Base-by-base conservation (phyloP, 805 yeast genomes). In the Barnettozyma siamensis region DNA sequence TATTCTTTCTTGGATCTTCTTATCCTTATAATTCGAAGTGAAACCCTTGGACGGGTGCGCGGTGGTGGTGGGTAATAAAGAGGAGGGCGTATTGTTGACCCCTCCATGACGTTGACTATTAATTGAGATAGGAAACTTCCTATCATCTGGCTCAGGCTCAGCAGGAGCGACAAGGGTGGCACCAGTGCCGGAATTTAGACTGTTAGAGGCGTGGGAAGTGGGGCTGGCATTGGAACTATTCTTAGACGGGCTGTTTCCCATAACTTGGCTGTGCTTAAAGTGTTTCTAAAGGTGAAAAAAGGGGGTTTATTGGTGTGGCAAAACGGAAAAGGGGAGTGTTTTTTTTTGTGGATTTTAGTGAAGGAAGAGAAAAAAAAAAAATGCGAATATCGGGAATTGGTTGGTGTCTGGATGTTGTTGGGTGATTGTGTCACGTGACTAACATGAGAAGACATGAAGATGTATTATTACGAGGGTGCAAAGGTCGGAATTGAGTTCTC, bases 181-280 rank as follows among this genome's bases (percentile, higher is more conserved):
- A 13, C 33, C 38, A 41, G 47, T 37, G 47, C 44, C 50, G 45
- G 65, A 53, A 45, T 66, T 64, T 56, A 57, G 50, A 29, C 34
- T 45, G 46, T 50, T 49, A 49, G 45, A 44, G 41, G 26, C 31
- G 46, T 54, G 59, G 59, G 66, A 54, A 59, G 56, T 40, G 63
- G 67, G 64, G 53, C 61, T 59, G 54, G 62, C 63, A 54, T 54
- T 54, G 37, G 48, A 43, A 21, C 31, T 37, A 55, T 57, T 60
- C 48, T 62, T 63, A 32, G 82, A 76, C 69, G 82, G 82, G 80
- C 76, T 76, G 66, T 75, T 76, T 65, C 83, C 82, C 82, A 76
- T 76, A 56, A 47, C 44, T 37, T 41, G 28, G 23, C 17, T n/a
- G 19, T 21, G 13, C 5, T n/a, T 23, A 19, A 32, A 20, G 18